Evolutionary conservation across 768 basidiomycete species (phyloP), one percentile per base, ranked within the genome.

Genomic region (Serpula lacrymans): DNA sequence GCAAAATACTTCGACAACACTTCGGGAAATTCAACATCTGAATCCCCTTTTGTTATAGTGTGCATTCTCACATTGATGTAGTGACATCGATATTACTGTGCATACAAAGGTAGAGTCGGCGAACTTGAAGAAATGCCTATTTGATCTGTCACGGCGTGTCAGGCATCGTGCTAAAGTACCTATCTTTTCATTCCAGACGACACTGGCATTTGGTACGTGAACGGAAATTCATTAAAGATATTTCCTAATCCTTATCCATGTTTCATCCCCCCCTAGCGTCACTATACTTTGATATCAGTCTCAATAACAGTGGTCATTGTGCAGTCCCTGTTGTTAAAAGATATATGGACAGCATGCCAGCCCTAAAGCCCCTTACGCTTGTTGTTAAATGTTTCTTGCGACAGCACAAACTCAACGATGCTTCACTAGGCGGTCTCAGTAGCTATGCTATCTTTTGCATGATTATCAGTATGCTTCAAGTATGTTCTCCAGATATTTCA

Each of bases 401-500:
- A 11, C 76, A 78, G 48, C 59, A 76, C 30, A 62, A 65, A 6
- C 71, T 87, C n/a, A n/a, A n/a, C n/a, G n/a, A n/a, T 50, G 78
- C 85, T 5, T 73, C 75, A 22, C 69, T 67, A 6, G 73, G 75
- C 13, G 83, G 84, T 2, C 50, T 88, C 17, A 78, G 83, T 22
- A 82, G 80, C 60, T 88, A 87, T 58, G 71, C 75, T 9, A 63
- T 81, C 29, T 75, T 77, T 20, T 78, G 75, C 50, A 64, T 88
- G 55, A 76, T 75, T 27, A 75, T 84, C 46, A 77, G 70, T 46
- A 86, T 88, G 51, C 67, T 89, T 7, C 80, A 88, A 68, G 84
- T 83, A 24, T 17, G 69, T 49, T 13, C 18, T 12, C 13, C 20
- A 24, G 21, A n/a, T 43, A 36, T 3, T 40, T 41, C 39, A 31